Conservation (phyloP, 352 stramenopile genomes). For the Pythium insidiosum region DNA sequence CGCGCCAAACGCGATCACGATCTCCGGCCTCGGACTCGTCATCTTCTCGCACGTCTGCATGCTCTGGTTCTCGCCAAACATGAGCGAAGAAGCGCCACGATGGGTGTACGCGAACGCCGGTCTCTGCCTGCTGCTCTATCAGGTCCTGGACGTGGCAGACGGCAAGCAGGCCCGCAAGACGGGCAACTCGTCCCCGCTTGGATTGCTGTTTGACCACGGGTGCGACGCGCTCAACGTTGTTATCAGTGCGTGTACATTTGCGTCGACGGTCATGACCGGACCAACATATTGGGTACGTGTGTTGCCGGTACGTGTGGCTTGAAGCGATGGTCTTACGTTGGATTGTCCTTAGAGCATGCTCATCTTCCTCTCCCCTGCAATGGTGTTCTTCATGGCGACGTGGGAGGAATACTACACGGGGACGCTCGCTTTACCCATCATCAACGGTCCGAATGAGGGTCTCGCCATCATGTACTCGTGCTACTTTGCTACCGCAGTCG, state of each 20-base stretch:
- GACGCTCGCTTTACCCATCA: conserved; percentile 89
- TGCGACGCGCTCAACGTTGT: conserved; percentile 83
- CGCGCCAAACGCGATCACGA: conserved; percentile 81
- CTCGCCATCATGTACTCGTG: conserved; percentile 87
- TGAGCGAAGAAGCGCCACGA: conserved; percentile 56
- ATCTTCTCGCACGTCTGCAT: conserved; percentile 68
- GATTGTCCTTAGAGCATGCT: conserved; percentile 51
- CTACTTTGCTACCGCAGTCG: conserved; percentile 59
- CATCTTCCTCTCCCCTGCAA: conserved; percentile 57
- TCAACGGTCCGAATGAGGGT: conserved; percentile 97
- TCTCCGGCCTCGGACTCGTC: conserved; percentile 60
- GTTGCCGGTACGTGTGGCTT: conserved; percentile 18
- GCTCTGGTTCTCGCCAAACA: conserved; percentile 82
- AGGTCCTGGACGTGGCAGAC: conserved; percentile 82
- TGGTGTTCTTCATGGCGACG: conserved; percentile 96
- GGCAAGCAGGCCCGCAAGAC: conserved; percentile 85
- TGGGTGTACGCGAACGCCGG: conserved; percentile 69
- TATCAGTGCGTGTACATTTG: conserved; percentile 76
- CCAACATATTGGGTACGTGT: conserved; percentile 75
- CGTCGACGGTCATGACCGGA: conserved; percentile 81
- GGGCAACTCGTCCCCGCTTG: conserved; percentile 78
- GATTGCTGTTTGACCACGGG: conserved; percentile 80
- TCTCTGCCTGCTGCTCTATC: conserved; percentile 65
- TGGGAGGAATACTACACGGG: conserved; percentile 98
- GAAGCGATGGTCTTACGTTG: conserved; percentile 5